Base-by-base conservation (phyloP, 805 yeast genomes). In the Cyberlindnera maclurae region DNA sequence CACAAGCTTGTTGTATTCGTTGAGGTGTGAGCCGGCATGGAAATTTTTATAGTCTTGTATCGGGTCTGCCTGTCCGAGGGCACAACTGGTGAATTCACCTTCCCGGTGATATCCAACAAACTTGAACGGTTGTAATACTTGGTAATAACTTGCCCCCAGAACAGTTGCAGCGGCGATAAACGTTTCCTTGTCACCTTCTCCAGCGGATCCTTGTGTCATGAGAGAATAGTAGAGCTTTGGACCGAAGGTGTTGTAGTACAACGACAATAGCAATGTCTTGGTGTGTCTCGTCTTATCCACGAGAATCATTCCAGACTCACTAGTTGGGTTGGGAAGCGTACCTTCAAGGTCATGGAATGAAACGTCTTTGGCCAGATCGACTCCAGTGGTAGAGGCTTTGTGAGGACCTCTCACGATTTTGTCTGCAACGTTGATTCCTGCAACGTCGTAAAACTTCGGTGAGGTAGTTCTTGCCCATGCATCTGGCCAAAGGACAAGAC, bases 111-210 rank as follows among this genome's bases (percentile, higher is more conserved):
- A 55, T 3, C 73, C 71, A 31, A 66, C 54, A 28, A 68, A 62
- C 24, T 45, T 52, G 8, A 65, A 58, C 16, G 56, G 54, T 8
- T 54, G 45, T 34, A 55, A 46, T 4, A 68, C 66, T 54, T 76
- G 83, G 55, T 64, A 69, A 54, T 67, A 73, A 7, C 69, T 65
- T 29, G 62, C 57, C 0, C 55, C 44, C 49, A 74, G 51, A 0
- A 64, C 82, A 15, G 67, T 63, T 2, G 83, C 79, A 2, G 84
- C 82, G 2, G 79, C 74, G 27, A 74, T 73, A 49, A 78, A 79
- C 0, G 85, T 76, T 47, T 79, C 85, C 50, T 79, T 79, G 50
- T 79, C 85, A 31, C 85, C 85, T 59, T 79, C 81, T n/a, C 85
- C 85, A 0, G 83, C 82, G 16, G 77, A 68, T 2, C 84, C 84